phyloP scores from a whole-genome alignment of 345 rosid species.

The Populus deltoides region DNA sequence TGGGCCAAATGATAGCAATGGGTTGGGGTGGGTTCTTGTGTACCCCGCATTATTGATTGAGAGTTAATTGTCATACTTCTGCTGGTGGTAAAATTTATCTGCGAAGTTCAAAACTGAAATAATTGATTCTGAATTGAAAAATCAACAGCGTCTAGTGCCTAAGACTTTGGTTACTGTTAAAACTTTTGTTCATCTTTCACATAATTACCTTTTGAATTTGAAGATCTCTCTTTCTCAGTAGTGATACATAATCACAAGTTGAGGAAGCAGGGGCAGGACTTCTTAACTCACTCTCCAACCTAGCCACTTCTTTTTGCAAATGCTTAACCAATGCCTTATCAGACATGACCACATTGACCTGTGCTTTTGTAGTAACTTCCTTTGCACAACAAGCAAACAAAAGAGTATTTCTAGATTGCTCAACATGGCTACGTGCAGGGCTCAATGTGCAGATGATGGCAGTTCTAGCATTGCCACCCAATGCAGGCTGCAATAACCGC shows the following conservation, averaged over 20 bases:
- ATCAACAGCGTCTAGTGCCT: background rate
- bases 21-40: background rate
- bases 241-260: slow-evolving; percentile 55
- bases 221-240: slow-evolving; percentile 80
- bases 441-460: slow-evolving; percentile 95
- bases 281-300: slow-evolving; percentile 87
- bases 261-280: slow-evolving; percentile 58
- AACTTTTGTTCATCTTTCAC: background rate
- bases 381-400: slow-evolving; percentile 96
- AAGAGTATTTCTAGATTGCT: slow-evolving; percentile 96
- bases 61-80: background rate
- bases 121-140: background rate
- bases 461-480: slow-evolving; percentile 97
- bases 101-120: background rate
- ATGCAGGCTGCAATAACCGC: slow-evolving; percentile 85
- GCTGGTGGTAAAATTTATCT: background rate
- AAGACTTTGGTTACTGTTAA: background rate
- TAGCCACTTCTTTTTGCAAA: slow-evolving; percentile 83
- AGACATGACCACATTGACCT: slow-evolving; percentile 97
- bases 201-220: slow-evolving; percentile 78
- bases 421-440: slow-evolving; percentile 95
- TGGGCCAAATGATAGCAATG: background rate
- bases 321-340: slow-evolving; percentile 98
- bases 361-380: slow-evolving; percentile 95
- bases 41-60: background rate